Base-by-base conservation (phyloP, 2,329 filamentous ascomycete genomes). In the Phialophora chinensis region DNA sequence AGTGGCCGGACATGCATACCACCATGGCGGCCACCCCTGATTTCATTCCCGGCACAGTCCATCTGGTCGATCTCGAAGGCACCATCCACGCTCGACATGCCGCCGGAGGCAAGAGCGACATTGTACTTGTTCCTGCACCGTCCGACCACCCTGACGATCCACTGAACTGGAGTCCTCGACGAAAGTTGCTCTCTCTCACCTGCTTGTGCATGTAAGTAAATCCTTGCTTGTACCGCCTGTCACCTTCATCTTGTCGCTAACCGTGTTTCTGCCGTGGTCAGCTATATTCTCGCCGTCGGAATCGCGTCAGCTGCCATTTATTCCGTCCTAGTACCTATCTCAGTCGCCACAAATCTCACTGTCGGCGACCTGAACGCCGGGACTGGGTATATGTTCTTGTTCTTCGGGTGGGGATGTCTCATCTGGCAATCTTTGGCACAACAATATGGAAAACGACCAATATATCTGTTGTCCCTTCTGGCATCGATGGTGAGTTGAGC, bases 341-440 rank as follows among this genome's bases (percentile, higher is more conserved):
- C 78, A 4, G 72, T 79, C 58, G 79, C 78, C 2, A 81, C 79
- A 0, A 77, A 76, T 2, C 71, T 84, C 4, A 81, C 77, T 0
- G 67, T 84, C 12, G 74, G 70, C 4, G 79, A 81, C 53, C 69
- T 84, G 25, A 83, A 83, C 62, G 77, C 79, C 58, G 82, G 82
- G 2, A 83, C 80, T 2, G 82, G 79, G 0, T 73, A 80, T n/a
- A 67, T 83, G 3, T 65, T 78, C 62, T 70, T 79, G 2, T 68
- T 77, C 12, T 73, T 76, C 6, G 77, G 77, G 2, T 83, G 81
- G 80, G 79, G 79, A 0, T 73, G 80, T 20, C 65, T 83, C 0
- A 78, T 83, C 57, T 83, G 80, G 80, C 81, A 83, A 66, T 79
- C 81, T 0, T 77, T 83, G 60, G 80, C 81, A 1, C 71, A 80